Base-by-base conservation (phyloP, 2,329 filamentous ascomycete genomes). In the Diaporthe destruens region DNA sequence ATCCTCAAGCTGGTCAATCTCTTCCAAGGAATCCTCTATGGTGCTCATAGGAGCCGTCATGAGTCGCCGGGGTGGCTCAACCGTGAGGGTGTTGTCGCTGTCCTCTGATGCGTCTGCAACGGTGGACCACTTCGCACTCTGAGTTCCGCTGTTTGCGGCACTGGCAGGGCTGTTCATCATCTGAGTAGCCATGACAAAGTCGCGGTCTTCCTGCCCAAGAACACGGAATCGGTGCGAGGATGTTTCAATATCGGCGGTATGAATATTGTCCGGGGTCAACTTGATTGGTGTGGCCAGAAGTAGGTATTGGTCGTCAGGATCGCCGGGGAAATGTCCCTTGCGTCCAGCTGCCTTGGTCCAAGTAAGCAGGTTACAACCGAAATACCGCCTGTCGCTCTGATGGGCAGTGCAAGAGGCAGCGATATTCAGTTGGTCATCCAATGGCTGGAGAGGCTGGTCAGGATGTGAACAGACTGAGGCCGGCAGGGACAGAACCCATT, bases 1-100 rank as follows among this genome's bases (percentile, higher is more conserved):
- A 42, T 92, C 90, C 75, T 92, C 89, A 20, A 92, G 83, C 73
- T 84, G 83, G 77, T 92, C 90, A 25, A 92, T 82, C 74, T 89
- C 89, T 78, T 90, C 89, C 11, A 92, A 81, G 1, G 89, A 91
- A 77, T 91, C 90, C 77, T 92, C 90, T 65, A 92, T 91, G 23
- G 72, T 72, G 54, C 70, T 74, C 56, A 74, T 71, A 18, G 70
- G 72, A 2, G 57, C 25, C 29, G 69, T 72, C 42, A 67, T 61
- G 18, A 55, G 55, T 12, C 55, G 70, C 20, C 47, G 66, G 18
- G 59, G 69, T 25, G 68, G 55, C 18, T 72, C 71, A n/a, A 72
- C 34, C 6, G 70, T 66, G 20, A 72, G 57, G 0, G 72, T 74
- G 32, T 74, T 74, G 57, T 74, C 72, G 6, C 71, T 69, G 18